These are phyloP conservation scores for Pugionium cornutum DNA, from an alignment of 345 rosid species.

Conservation along the genomic window DNA sequence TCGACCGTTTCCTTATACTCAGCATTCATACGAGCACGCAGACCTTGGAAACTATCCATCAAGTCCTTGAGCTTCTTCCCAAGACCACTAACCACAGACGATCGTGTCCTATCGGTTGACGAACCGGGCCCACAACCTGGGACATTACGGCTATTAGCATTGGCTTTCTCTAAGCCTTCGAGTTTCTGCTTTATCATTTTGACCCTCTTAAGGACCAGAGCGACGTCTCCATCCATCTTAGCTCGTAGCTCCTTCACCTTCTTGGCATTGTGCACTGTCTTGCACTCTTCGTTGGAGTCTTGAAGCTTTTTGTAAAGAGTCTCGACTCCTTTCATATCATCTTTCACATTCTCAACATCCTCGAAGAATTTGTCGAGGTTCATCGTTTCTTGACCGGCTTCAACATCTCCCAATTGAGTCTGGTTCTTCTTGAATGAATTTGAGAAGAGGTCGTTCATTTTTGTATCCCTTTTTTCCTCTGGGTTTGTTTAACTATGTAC, in stretches of 20 bases:
- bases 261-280: slow-evolving; percentile 63
- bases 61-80: slow-evolving; percentile 73
- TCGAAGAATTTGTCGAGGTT: slow-evolving; percentile 79
- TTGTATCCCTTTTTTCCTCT: slow-evolving; percentile 6
- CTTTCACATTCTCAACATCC: slow-evolving; percentile 75
- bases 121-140: slow-evolving; percentile 89
- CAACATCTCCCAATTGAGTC: slow-evolving; percentile 57
- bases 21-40: slow-evolving; percentile 53
- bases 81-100: slow-evolving; percentile 69
- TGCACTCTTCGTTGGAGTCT: slow-evolving; percentile 76
- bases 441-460: slow-evolving; percentile 87
- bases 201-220: slow-evolving; percentile 61
- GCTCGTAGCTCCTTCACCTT: slow-evolving; percentile 62
- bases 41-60: slow-evolving; percentile 72
- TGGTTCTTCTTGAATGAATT: slow-evolving; percentile 83
- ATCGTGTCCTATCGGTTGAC: slow-evolving; percentile 76
- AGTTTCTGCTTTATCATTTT: slow-evolving; percentile 72
- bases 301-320: slow-evolving; percentile 57
- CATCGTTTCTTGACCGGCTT: slow-evolving; percentile 61
- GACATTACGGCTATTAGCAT: slow-evolving; percentile 54
- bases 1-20: slow-evolving; percentile 81
- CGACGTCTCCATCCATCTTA: slow-evolving; percentile 69
- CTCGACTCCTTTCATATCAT: slow-evolving; percentile 65
- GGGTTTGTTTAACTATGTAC: slow-evolving; percentile 13
- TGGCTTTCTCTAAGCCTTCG: slow-evolving; percentile 70